Percentiles rank a stretch among this genome's conserved stretches.
Evolutionary conservation across 2,329 filamentous ascomycete genomes (phyloP).

Genomic region (Elsinoe australis): DNA sequence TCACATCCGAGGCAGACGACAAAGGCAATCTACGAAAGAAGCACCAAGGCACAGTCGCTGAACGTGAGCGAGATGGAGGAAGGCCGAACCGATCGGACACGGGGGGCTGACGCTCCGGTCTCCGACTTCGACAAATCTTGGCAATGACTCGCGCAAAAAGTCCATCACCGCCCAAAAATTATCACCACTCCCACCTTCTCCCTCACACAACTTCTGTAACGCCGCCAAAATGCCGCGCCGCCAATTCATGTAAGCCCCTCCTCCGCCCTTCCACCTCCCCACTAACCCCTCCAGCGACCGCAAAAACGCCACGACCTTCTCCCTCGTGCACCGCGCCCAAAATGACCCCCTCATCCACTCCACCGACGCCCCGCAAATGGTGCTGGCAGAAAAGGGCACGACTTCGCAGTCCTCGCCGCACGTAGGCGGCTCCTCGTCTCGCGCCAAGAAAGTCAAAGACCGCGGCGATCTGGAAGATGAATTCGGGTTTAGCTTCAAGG

Average conservation of each 20-base stretch:
- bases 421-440: constrained; percentile 28
- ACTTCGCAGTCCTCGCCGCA: constrained; percentile 2
- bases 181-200: background rate
- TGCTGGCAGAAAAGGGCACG: constrained; percentile 61
- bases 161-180: constrained; percentile 13
- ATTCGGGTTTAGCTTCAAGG: constrained; percentile 64
- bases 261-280: background rate
- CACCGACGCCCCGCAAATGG: constrained; percentile 79
- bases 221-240: constrained; percentile 59
- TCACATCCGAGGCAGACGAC: no score
- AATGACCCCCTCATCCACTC: constrained; percentile 97
- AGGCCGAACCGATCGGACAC: no score
- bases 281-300: constrained; percentile 50
- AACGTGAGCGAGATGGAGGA: no score
- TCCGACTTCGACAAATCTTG: no score
- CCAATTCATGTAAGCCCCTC: constrained; percentile 59
- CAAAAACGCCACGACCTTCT: constrained; percentile 86
- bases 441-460: constrained; percentile 27
- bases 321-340: constrained; percentile 89
- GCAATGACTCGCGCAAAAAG: constrained; percentile 14
- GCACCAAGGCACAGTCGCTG: no score
- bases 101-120: no score
- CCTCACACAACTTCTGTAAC: background rate
- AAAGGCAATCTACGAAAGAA: no score
- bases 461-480: constrained; percentile 68